Percentiles rank a stretch among this genome's conserved stretches.
These are phyloP conservation scores for Vishniacozyma victoriae DNA, from an alignment of 768 basidiomycete genomes.

Conservation along the genomic window DNA sequence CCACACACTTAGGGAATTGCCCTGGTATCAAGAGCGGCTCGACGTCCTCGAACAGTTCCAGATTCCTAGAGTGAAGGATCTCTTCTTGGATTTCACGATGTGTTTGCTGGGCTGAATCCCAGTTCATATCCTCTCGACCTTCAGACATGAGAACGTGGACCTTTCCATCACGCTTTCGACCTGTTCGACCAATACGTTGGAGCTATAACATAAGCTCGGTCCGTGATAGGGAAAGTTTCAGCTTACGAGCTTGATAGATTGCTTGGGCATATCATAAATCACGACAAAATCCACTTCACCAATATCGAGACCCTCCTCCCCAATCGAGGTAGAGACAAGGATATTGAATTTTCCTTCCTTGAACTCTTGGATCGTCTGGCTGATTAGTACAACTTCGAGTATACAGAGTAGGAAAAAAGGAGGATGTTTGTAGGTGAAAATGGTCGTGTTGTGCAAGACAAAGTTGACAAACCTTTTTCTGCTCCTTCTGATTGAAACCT, in stretches of 20 bases:
- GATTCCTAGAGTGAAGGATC: slow-evolving; percentile 74
- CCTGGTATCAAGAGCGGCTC: slow-evolving; percentile 74
- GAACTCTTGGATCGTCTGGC: slow-evolving; percentile 77
- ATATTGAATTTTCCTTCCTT: slow-evolving; percentile 83
- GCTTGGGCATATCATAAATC: slow-evolving; percentile 95
- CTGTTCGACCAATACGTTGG: slow-evolving; percentile 91
- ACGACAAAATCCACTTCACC: slow-evolving; percentile 94
- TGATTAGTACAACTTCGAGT: slow-evolving; percentile 1
- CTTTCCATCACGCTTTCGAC: slow-evolving; percentile 78
- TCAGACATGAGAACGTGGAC: slow-evolving; percentile 91
- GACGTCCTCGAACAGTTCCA: slow-evolving; percentile 91
- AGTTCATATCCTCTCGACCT: slow-evolving; percentile 81
- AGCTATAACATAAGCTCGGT: slow-evolving; percentile 56
- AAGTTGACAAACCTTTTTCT: slow-evolving; percentile 66
- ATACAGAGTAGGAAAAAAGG: neutral
- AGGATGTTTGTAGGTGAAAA: neutral
- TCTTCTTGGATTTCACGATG: slow-evolving; percentile 84
- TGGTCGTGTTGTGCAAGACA: too few relatives aligned
- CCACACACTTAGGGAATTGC: slow-evolving; percentile 67
- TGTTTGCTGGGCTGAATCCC: slow-evolving; percentile 75
- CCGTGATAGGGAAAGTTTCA: neutral
- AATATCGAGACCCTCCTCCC: slow-evolving; percentile 97
- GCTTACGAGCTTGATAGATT: slow-evolving; percentile 88
- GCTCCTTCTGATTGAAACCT: slow-evolving; percentile 85
- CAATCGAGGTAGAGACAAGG: slow-evolving; percentile 90